Conservation (phyloP, 805 yeast genomes). For the Debaryomyces hansenii region DNA sequence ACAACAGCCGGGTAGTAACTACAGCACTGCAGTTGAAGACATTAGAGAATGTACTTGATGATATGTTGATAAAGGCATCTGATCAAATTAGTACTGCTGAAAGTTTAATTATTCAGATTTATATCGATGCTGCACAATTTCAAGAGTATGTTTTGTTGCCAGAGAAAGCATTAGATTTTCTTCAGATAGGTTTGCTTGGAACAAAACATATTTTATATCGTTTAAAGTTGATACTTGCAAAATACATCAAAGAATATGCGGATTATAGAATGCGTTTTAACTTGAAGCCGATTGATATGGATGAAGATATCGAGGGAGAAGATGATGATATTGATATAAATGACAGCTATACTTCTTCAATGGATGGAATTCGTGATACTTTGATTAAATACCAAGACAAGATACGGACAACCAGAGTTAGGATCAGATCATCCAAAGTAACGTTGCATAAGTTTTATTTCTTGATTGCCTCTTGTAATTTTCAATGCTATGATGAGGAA, state of each 20-base stretch:
- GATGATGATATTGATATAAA: constrained; percentile 10
- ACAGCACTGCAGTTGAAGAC: constrained; percentile 36
- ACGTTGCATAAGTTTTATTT: constrained; percentile 75
- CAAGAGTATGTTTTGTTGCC: constrained; percentile 60
- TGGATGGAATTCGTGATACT: constrained; percentile 2
- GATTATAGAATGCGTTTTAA: constrained; percentile 20
- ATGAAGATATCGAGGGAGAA: constrained; percentile 18
- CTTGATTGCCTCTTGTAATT: constrained; percentile 72
- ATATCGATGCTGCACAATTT: constrained; percentile 66
- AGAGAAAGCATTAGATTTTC: constrained; percentile 45
- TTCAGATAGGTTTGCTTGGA: constrained; percentile 40
- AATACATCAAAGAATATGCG: constrained; percentile 16
- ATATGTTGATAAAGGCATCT: constrained; percentile 59
- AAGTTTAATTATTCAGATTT: constrained; percentile 44
- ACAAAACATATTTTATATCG: constrained; percentile 25
- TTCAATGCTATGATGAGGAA: constrained; percentile 46
- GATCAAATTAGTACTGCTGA: constrained; percentile 50
- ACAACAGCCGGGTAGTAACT: constrained; percentile 12
- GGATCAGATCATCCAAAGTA: constrained; percentile 54
- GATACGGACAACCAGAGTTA: constrained; percentile 20
- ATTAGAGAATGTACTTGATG: constrained; percentile 65
- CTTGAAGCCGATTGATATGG: constrained; percentile 5
- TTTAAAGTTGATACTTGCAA: constrained; percentile 16
- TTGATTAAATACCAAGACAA: constrained; percentile 21
- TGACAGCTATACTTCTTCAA: constrained; percentile 3